Base-by-base conservation (phyloP, 345 rosid species). In the Pistacia integerrima region DNA sequence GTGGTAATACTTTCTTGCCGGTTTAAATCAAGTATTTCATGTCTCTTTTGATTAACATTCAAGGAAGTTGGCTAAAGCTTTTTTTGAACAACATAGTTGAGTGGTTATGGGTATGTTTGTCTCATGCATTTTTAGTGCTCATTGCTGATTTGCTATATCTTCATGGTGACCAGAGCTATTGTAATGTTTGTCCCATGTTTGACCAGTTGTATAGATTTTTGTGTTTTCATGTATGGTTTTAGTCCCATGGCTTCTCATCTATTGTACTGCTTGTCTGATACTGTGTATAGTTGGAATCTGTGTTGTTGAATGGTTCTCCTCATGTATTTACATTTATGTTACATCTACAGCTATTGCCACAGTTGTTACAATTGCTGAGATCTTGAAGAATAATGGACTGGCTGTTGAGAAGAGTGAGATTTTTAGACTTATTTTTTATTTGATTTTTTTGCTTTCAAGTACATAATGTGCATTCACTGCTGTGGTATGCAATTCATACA, bases 361-460 rank as follows among this genome's bases (percentile, higher is more conserved):
- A 0, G 92, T 90, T 69, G 94, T 90, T 51, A 90, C 94, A 18
- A 85, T 92, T 76, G 90, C 97, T 20, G 97, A 92, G 79, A 89
- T 92, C 77, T 80, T 90, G 86, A 90, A 90, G 87, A 90, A 87
- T 75, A 90, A 89, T 75, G 92, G 93, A 41, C 77, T 90, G 75
- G 94, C 91, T 59, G 77, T 92, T 74, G 94, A 92, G 88, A 92
- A 89, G 78, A 85, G 90, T 85, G 74, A 85, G 82, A 58, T 57
- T 66, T 74, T 75, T 44, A 44, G n/a, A 30, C 30, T 33, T 22
- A 17, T 64, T 36, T 5, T 44, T 14, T 18, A 41, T 41, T 41
- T 41, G 6, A 41, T 41, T 10, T 51, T 18, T 71, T 65, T 36
- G 18, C 18, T 67, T 66, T 77, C 67, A 20, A 22, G 28, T 44